These are phyloP conservation scores for Puccinia horiana DNA, from an alignment of 1,284 basidiomycete genomes.

Conservation along the genomic window DNA sequence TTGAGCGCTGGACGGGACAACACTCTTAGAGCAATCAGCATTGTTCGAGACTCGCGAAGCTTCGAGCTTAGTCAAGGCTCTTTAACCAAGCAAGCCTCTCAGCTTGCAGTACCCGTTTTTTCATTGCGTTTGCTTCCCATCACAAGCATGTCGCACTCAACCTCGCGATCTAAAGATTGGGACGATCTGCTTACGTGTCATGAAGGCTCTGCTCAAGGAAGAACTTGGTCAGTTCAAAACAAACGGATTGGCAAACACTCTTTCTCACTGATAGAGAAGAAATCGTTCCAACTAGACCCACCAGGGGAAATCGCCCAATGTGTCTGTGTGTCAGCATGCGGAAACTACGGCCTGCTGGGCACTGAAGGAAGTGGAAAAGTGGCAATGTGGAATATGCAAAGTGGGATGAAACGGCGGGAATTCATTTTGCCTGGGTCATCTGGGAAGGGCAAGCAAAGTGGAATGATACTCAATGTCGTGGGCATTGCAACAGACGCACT, in stretches of 20 bases:
- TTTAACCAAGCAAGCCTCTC: slow-evolving; percentile 78
- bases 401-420: slow-evolving; percentile 77
- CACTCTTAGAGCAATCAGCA: slow-evolving; percentile 81
- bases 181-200: slow-evolving; percentile 92
- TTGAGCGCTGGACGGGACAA: slow-evolving; percentile 81
- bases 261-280: slow-evolving; percentile 58
- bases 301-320: slow-evolving; percentile 63
- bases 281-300: slow-evolving; percentile 61
- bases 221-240: slow-evolving; percentile 81
- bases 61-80: slow-evolving; percentile 94
- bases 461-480: slow-evolving; percentile 64
- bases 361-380: slow-evolving; percentile 73
- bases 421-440: slow-evolving; percentile 69
- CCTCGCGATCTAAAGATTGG: slow-evolving; percentile 88
- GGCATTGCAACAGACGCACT: slow-evolving; percentile 83
- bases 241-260: slow-evolving; percentile 74
- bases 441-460: slow-evolving; percentile 62
- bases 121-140: slow-evolving; percentile 73
- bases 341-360: slow-evolving; percentile 87
- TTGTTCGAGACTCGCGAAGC: slow-evolving; percentile 88
- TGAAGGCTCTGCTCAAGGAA: slow-evolving; percentile 71
- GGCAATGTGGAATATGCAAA: slow-evolving; percentile 93
- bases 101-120: slow-evolving; percentile 74
- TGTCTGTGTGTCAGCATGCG: slow-evolving; percentile 90
- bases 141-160: slow-evolving; percentile 75